phyloP scores from a whole-genome alignment of 805 yeast species.

The Pichia cabralensis region DNA sequence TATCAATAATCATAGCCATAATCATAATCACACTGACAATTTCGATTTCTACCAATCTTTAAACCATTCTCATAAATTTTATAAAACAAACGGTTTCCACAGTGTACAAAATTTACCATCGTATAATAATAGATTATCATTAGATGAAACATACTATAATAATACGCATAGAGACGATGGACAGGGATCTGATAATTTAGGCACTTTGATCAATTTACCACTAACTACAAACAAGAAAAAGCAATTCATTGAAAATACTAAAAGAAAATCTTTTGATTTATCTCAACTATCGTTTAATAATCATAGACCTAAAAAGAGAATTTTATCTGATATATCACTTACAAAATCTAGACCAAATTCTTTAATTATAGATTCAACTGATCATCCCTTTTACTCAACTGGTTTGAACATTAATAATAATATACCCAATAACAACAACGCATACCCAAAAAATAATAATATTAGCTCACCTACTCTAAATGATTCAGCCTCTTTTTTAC shows the following conservation, averaged over 20 bases:
- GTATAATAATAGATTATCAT: background rate
- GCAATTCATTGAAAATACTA: background rate
- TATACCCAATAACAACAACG: background rate
- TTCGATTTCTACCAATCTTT: too few species aligned
- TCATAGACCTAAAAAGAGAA: background rate
- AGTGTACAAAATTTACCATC: constrained; percentile 1
- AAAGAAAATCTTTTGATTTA: constrained; percentile 1
- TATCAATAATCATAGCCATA: background rate
- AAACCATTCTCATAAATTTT: background rate
- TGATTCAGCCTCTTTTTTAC: too few species aligned
- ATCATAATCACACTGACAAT: too few species aligned
- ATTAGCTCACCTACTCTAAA: too few species aligned
- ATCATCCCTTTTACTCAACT: constrained; percentile 1
- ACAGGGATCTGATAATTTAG: too few species aligned
- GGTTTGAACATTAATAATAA: too few species aligned
- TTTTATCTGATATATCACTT: constrained; percentile 5
- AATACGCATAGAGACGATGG: too few species aligned
- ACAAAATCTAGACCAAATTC: constrained; percentile 5
- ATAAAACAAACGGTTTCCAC: background rate
- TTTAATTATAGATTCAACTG: background rate
- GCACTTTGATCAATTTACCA: too few species aligned
- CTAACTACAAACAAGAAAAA: background rate
- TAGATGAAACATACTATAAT: too few species aligned
- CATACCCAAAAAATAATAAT: too few species aligned
- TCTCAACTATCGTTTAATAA: background rate